Conservation (phyloP, 192 early-diverging fungal genomes). For the Phlyctochytrium bullatum region DNA sequence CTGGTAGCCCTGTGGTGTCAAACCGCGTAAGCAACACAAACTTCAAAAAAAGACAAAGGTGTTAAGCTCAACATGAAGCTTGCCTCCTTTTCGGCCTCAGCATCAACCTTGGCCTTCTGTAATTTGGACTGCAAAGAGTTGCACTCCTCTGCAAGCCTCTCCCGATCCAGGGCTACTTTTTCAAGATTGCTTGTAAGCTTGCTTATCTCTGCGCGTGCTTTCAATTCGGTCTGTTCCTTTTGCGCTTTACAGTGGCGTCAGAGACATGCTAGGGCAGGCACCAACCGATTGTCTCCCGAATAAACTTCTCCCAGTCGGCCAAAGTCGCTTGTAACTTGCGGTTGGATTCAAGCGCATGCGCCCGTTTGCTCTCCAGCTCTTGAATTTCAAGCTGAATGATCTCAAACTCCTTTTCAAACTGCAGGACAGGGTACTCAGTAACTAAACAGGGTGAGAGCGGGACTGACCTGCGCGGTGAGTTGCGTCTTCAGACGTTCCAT, state of each 20-base stretch:
- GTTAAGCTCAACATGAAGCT: neutral
- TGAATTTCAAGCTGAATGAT: slow-evolving; percentile 35
- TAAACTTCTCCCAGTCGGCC: slow-evolving; percentile 30
- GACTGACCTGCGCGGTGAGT: slow-evolving; percentile 12
- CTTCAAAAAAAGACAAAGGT: neutral
- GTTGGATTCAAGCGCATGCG: slow-evolving; percentile 10
- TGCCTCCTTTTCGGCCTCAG: slow-evolving; percentile 33
- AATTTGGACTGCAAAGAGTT: slow-evolving; percentile 16
- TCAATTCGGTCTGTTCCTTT: slow-evolving; percentile 14
- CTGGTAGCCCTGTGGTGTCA: neutral
- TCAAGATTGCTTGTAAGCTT: slow-evolving; percentile 4
- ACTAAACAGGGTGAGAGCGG: neutral
- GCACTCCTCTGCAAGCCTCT: slow-evolving; percentile 7
- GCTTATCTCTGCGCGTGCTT: neutral
- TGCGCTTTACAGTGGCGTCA: slow-evolving; percentile 7
- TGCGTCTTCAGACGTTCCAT: slow-evolving; percentile 19
- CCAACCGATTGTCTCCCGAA: slow-evolving; percentile 37
- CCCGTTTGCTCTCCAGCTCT: slow-evolving; percentile 20
- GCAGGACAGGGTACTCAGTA: neutral
- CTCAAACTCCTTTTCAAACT: slow-evolving; percentile 49
- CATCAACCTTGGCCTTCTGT: slow-evolving; percentile 31
- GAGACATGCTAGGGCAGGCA: neutral
- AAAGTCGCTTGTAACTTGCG: slow-evolving; percentile 26
- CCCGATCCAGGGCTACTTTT: slow-evolving; percentile 13
- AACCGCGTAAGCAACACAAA: too few species aligned